Percentiles rank a stretch among this genome's conserved stretches.
phyloP scores from a whole-genome alignment of 225 moss, liverwort and hornwort species.

The Marchantia polymorpha region DNA sequence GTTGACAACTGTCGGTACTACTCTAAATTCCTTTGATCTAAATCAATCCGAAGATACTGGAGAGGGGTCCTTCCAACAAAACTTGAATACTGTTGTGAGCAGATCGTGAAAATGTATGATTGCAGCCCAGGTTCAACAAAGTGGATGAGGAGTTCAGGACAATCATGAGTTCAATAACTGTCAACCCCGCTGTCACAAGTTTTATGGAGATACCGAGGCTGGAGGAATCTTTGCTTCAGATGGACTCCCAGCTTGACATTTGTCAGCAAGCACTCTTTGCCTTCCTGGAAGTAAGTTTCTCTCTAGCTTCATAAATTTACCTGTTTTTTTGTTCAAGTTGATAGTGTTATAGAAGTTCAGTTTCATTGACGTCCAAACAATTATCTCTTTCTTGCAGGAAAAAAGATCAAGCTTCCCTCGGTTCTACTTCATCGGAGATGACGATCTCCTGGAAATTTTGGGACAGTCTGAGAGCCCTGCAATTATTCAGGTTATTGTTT shows the following conservation, averaged over 20 bases:
- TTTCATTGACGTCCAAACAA: background rate
- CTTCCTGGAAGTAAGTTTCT: conserved; percentile 28
- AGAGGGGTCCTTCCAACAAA: too few species aligned
- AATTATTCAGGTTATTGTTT: conserved; percentile 31
- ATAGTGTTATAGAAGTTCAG: background rate
- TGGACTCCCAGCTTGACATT: conserved; percentile 39
- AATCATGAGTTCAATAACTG: conserved; percentile 25
- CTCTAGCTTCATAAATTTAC: background rate
- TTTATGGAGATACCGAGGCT: conserved; percentile 33
- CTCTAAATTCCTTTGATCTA: too few species aligned
- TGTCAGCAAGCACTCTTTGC: conserved; percentile 37
- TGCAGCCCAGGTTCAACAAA: conserved; percentile 39
- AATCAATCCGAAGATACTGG: too few species aligned
- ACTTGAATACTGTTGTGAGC: too few species aligned
- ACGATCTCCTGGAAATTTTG: conserved; percentile 38
- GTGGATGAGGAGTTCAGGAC: conserved; percentile 34
- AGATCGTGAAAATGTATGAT: too few species aligned
- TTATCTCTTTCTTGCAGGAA: conserved; percentile 20
- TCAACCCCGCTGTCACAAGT: conserved; percentile 31
- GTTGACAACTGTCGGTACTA: too few species aligned
- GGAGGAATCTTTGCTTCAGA: conserved; percentile 33
- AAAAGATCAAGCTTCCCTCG: conserved; percentile 40
- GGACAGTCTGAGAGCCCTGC: conserved; percentile 39
- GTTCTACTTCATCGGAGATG: conserved; percentile 44
- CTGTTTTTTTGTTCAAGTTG: background rate